phyloP scores from a whole-genome alignment of 2,329 filamentous ascomycete species.

The Cladosporium sp. region DNA sequence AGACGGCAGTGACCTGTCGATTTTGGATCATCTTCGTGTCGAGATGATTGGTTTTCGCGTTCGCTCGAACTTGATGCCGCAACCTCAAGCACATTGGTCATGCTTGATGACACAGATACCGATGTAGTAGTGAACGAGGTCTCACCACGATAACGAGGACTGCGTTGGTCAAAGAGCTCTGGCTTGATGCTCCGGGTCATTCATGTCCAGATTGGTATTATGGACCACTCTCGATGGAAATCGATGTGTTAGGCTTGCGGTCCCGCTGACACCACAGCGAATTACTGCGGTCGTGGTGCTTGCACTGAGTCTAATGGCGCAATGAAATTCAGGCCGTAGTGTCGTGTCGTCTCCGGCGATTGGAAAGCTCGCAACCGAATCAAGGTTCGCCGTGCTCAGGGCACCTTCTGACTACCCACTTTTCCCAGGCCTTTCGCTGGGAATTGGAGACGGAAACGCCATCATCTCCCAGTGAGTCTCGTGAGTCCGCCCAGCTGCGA shows the following conservation, averaged over 20 bases:
- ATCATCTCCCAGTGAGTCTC: slow-evolving; percentile 51
- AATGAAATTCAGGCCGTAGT: background rate
- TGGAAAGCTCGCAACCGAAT: background rate
- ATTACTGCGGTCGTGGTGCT: background rate
- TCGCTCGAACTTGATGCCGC: background rate
- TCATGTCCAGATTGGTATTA: background rate
- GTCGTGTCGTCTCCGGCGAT: background rate
- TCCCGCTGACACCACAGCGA: background rate
- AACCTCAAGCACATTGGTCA: background rate
- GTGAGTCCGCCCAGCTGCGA: slow-evolving; percentile 39
- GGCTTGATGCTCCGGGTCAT: background rate
- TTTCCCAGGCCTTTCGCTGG: slow-evolving; percentile 58
- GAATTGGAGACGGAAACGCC: slow-evolving; percentile 48
- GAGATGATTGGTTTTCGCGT: background rate
- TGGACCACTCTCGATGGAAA: background rate
- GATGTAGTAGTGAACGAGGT: background rate
- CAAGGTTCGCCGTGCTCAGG: slow-evolving; percentile 37
- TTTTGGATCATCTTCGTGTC: background rate
- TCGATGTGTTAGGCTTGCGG: background rate
- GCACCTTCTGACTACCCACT: slow-evolving; percentile 55
- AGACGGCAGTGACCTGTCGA: background rate
- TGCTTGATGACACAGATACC: background rate
- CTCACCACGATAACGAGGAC: background rate
- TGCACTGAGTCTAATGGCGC: background rate
- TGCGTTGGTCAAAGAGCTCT: background rate